phyloP scores from a whole-genome alignment of 441 rosid genomes.

The Arabidopsis lyrata region DNA sequence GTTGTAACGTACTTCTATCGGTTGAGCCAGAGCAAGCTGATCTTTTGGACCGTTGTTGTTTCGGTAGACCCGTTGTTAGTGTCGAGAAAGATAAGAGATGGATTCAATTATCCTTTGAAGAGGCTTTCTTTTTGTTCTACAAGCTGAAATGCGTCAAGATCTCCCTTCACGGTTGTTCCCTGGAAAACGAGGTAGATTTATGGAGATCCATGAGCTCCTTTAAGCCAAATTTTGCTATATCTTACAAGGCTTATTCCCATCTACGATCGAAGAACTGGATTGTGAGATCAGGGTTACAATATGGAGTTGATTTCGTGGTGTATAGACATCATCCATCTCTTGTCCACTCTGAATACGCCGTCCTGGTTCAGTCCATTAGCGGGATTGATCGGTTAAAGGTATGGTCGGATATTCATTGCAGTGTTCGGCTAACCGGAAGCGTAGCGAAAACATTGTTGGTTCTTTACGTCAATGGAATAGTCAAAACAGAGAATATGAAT shows the following conservation, averaged over 20 bases:
- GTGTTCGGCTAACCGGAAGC: conserved; percentile 60
- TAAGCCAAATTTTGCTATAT: conserved; percentile 48
- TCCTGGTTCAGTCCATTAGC: conserved; percentile 52
- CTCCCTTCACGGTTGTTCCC: conserved; percentile 35
- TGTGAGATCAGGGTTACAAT: conserved; percentile 65
- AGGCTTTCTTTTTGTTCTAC: conserved; percentile 66
- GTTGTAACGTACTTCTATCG: conserved; percentile 51
- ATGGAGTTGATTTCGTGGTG: conserved; percentile 72
- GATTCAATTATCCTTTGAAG: conserved; percentile 70
- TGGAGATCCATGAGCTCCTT: conserved; percentile 53
- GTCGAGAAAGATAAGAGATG: conserved; percentile 60
- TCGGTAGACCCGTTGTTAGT: conserved; percentile 54
- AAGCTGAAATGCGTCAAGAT: conserved; percentile 62
- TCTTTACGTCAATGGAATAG: conserved; percentile 48
- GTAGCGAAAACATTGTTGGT: conserved; percentile 62
- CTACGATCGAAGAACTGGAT: conserved; percentile 65
- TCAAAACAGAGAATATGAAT: conserved; percentile 38
- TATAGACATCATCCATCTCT: conserved; percentile 71
- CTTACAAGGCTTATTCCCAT: conserved; percentile 67
- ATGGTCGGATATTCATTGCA: conserved; percentile 70
- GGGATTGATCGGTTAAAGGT: conserved; percentile 54
- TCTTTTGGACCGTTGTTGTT: conserved; percentile 59
- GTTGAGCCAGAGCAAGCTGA: conserved; percentile 53
- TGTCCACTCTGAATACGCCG: conserved; percentile 75
- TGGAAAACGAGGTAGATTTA: conserved; percentile 41